Evolutionary conservation across 306 rosid genomes (phyloP).

Genomic region (Abrus pulchellus): DNA sequence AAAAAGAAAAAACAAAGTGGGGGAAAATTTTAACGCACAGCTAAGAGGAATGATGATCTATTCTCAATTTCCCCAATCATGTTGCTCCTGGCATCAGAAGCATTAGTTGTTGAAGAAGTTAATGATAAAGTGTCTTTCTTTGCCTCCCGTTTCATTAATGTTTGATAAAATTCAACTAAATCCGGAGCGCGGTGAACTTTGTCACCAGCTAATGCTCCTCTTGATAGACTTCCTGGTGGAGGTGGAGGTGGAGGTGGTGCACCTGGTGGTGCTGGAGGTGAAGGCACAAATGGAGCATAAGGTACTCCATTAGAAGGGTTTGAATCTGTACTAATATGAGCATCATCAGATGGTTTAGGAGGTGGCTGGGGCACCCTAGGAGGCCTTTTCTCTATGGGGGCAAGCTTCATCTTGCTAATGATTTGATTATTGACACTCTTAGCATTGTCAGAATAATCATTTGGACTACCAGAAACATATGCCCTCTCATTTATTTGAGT

Average conservation of each 20-base stretch:
- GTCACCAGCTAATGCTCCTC: slow-evolving; percentile 63
- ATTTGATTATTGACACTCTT: slow-evolving; percentile 58
- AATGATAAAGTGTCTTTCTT: slow-evolving; percentile 77
- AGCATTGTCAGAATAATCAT: slow-evolving; percentile 60
- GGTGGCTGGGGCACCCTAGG: slow-evolving; percentile 81
- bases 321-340: slow-evolving; percentile 52
- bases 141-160: slow-evolving; percentile 88
- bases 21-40: slow-evolving; percentile 58
- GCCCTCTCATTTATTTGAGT: slow-evolving; percentile 67
- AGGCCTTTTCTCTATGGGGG: slow-evolving; percentile 76
- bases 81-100: slow-evolving; percentile 78
- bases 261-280: slow-evolving; percentile 57
- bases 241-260: slow-evolving; percentile 76
- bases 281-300: slow-evolving; percentile 50
- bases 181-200: slow-evolving; percentile 84
- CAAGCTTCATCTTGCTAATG: slow-evolving; percentile 73
- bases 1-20: slow-evolving; percentile 14
- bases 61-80: slow-evolving; percentile 90
- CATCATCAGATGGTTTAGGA: slow-evolving; percentile 66
- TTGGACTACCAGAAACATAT: slow-evolving; percentile 54
- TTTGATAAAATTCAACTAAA: slow-evolving; percentile 84
- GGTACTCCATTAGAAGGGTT: slow-evolving; percentile 61
- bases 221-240: slow-evolving; percentile 71
- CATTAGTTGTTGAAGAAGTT: slow-evolving; percentile 64
- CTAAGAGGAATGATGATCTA: slow-evolving; percentile 83